Conservation (phyloP, 441 rosid species). For the Dalechampia spathulata region DNA sequence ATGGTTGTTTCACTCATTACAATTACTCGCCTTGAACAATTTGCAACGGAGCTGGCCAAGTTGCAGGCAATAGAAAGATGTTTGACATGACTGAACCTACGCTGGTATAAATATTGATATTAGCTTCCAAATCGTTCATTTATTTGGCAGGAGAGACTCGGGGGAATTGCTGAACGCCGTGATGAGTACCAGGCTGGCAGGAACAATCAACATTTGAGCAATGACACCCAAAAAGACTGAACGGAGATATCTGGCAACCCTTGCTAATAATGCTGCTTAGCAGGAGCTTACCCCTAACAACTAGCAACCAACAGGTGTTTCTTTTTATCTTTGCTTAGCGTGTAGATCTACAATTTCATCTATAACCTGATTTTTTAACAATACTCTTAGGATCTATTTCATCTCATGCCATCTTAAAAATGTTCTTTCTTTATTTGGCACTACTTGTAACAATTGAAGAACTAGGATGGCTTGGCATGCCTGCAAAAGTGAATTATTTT, state of each 20-base stretch:
- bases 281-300: constrained; percentile 53
- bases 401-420: constrained; percentile 21
- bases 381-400: constrained; percentile 35
- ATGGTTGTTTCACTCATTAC: no score
- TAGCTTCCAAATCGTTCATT: no score
- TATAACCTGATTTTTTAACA: constrained; percentile 26
- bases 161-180: constrained; percentile 41
- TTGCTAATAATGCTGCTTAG: no score
- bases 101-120: no score
- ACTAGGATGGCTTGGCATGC: constrained; percentile 30
- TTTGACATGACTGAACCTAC: no score
- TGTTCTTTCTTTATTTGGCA: constrained; percentile 18
- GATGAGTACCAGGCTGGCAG: constrained; percentile 42
- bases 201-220: constrained; percentile 37
- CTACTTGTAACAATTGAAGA: constrained; percentile 22
- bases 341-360: no score
- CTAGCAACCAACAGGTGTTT: constrained; percentile 42
- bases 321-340: constrained; percentile 30
- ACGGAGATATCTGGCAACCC: constrained; percentile 37
- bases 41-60: no score
- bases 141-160: constrained; percentile 69
- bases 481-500: no score
- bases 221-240: constrained; percentile 33
- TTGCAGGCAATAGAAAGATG: no score
- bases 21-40: no score